phyloP scores from a whole-genome alignment of 352 stramenopile genomes.

The Albugo candida region DNA sequence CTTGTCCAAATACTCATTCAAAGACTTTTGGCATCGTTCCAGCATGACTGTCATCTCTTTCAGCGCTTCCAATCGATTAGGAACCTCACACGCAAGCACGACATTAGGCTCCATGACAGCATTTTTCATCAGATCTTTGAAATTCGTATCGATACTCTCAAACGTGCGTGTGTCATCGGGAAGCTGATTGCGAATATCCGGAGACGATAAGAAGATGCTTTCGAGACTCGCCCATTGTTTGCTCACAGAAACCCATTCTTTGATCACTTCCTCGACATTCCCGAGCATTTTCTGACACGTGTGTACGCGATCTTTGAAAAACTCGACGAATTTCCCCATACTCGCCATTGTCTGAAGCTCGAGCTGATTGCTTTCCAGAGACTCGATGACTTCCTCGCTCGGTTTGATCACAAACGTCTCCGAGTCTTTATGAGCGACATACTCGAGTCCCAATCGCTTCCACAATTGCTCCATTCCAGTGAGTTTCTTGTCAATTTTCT shows the following conservation, averaged over 20 bases:
- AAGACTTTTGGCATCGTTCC: slow-evolving; percentile 74
- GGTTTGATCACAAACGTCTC: slow-evolving; percentile 73
- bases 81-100: slow-evolving; percentile 47
- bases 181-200: slow-evolving; percentile 75
- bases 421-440: slow-evolving; percentile 74
- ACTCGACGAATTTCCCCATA: slow-evolving; percentile 83
- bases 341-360: slow-evolving; percentile 79
- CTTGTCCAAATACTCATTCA: slow-evolving; percentile 83
- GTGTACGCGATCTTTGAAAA: slow-evolving; percentile 74
- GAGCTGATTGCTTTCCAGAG: slow-evolving; percentile 69
- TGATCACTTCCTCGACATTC: slow-evolving; percentile 72
- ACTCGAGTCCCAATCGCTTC: slow-evolving; percentile 64
- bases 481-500: slow-evolving; percentile 82
- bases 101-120: slow-evolving; percentile 73
- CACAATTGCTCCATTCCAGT: slow-evolving; percentile 78
- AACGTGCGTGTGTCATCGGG: slow-evolving; percentile 75
- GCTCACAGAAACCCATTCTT: slow-evolving; percentile 73
- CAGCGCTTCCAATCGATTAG: slow-evolving; percentile 57
- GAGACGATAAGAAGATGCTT: slow-evolving; percentile 77
- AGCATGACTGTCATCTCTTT: slow-evolving; percentile 81
- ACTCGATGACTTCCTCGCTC: slow-evolving; percentile 73
- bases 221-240: slow-evolving; percentile 79
- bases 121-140: slow-evolving; percentile 83
- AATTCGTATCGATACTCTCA: slow-evolving; percentile 78
- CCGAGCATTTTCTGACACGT: slow-evolving; percentile 60